phyloP scores from a whole-genome alignment of 768 basidiomycete species.

The Candolleomyces eurysporus region DNA sequence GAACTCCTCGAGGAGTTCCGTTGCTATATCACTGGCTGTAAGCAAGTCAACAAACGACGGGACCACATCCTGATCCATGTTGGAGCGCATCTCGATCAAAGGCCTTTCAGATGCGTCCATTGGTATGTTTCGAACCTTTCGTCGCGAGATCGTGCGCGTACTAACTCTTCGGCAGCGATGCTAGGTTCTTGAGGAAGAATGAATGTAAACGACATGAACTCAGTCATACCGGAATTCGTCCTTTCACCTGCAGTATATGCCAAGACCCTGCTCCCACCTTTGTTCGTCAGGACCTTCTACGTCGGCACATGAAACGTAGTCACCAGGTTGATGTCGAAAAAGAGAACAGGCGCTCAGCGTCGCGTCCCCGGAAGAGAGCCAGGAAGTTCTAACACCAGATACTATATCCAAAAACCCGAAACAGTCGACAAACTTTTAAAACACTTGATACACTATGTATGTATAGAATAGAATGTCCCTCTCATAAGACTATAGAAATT shows the following conservation, averaged over 20 bases:
- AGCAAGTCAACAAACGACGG: constrained; percentile 66
- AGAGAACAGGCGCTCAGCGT: constrained; percentile 23
- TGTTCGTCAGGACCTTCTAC: constrained; percentile 66
- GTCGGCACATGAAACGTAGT: constrained; percentile 58
- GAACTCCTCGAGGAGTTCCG: constrained; percentile 59
- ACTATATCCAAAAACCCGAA: not conserved
- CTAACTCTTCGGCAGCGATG: constrained; percentile 30
- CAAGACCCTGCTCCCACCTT: constrained; percentile 47
- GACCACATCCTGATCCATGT: constrained; percentile 77
- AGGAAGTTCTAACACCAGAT: not conserved
- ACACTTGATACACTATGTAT: not conserved
- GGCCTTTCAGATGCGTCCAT: constrained; percentile 60
- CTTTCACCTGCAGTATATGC: constrained; percentile 59
- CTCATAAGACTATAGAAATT: not conserved
- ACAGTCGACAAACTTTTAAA: not conserved
- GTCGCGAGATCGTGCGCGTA: not conserved
- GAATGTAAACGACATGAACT: constrained; percentile 76
- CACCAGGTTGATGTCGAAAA: constrained; percentile 38
- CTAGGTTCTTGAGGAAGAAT: constrained; percentile 70
- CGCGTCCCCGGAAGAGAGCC: constrained; percentile 4
- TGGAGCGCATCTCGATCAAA: constrained; percentile 67
- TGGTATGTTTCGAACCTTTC: constrained; percentile 48
- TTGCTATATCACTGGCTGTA: constrained; percentile 66
- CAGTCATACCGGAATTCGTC: constrained; percentile 57
- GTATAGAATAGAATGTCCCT: not conserved